phyloP scores from a whole-genome alignment of 306 rosid genomes.

The Fagus sylvatica region DNA sequence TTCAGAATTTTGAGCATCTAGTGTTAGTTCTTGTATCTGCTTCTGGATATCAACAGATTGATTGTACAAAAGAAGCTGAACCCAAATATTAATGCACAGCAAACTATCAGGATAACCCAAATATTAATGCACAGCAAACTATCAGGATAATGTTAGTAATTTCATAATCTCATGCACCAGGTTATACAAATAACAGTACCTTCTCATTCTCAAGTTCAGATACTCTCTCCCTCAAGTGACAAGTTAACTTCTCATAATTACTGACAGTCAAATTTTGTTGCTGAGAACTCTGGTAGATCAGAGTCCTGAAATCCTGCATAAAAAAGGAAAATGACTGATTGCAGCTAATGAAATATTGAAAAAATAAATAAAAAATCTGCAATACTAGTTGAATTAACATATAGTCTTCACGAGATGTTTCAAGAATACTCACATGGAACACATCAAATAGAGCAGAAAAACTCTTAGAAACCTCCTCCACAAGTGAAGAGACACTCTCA shows the following conservation, averaged over 20 bases:
- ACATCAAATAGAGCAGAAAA: constrained; percentile 48
- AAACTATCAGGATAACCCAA: too few relatives aligned
- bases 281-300: constrained; percentile 36
- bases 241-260: constrained; percentile 49
- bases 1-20: constrained; percentile 52
- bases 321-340: constrained; percentile 16
- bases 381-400: constrained; percentile 7
- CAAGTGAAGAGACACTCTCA: constrained; percentile 45
- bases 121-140: constrained; percentile 24
- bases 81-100: too few relatives aligned
- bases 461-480: constrained; percentile 59
- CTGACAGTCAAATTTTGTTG: constrained; percentile 45
- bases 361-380: neutral
- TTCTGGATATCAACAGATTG: constrained; percentile 63
- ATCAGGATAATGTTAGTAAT: constrained; percentile 18
- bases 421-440: constrained; percentile 61
- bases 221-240: constrained; percentile 54
- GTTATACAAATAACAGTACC: constrained; percentile 37
- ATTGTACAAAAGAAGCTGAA: constrained; percentile 57
- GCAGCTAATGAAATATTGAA: constrained; percentile 10
- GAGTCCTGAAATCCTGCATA: constrained; percentile 66
- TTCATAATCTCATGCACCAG: constrained; percentile 9
- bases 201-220: constrained; percentile 68
- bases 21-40: constrained; percentile 51
- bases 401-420: constrained; percentile 11